A percentile compares a stretch with the other conserved stretches of the same genome.
phyloP scores from a whole-genome alignment of 805 yeast species.

The Ogataea thermomethanolica region DNA sequence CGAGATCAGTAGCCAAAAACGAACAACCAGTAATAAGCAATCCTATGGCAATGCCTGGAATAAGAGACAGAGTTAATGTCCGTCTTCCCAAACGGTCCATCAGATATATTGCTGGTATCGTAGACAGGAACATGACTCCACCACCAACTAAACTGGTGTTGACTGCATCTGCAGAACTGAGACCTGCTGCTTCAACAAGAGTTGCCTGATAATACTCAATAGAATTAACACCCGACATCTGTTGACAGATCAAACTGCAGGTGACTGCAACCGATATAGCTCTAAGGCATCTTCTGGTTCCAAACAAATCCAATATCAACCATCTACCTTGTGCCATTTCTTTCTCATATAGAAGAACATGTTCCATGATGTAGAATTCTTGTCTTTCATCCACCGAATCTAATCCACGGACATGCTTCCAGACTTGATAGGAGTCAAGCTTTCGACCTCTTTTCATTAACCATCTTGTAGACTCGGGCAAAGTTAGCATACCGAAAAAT shows the following conservation, averaged over 20 bases:
- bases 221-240: constrained; percentile 64
- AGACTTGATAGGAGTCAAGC: constrained; percentile 41
- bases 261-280: constrained; percentile 43
- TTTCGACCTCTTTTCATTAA: constrained; percentile 45
- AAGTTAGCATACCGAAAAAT: constrained; percentile 46
- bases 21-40: constrained; percentile 57
- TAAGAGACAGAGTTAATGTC: constrained; percentile 39
- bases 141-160: constrained; percentile 68
- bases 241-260: constrained; percentile 54
- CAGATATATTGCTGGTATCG: constrained; percentile 57
- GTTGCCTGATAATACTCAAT: constrained; percentile 59
- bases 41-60: constrained; percentile 50
- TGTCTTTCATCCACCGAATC: constrained; percentile 36
- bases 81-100: constrained; percentile 69
- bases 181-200: constrained; percentile 51
- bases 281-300: constrained; percentile 56
- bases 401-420: constrained; percentile 51
- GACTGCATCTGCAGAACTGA: constrained; percentile 47
- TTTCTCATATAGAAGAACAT: constrained; percentile 27
- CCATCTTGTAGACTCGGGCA: constrained; percentile 61
- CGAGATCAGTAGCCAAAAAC: constrained; percentile 39
- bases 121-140: constrained; percentile 52
- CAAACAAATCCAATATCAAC: constrained; percentile 40
- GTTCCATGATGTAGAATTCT: constrained; percentile 42
- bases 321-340: constrained; percentile 34